These are phyloP conservation scores for Paramecium octaurelia DNA, from an alignment of 73 alveolate species.

Conservation along the genomic window DNA sequence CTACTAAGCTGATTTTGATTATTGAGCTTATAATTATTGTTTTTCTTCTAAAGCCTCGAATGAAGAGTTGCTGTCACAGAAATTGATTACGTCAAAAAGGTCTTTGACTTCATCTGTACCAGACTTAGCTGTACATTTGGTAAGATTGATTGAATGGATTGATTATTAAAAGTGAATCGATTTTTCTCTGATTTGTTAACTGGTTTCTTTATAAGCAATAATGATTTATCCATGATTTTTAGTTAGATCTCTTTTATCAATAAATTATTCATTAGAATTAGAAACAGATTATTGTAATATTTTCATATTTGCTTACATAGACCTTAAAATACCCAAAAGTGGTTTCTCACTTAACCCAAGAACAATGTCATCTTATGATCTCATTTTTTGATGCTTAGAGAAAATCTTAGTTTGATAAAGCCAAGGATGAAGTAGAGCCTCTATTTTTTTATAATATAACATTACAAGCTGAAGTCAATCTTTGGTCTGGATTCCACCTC, in stretches of 20 bases:
- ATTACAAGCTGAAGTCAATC: neutral
- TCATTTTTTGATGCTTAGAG: neutral
- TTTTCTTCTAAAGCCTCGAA: neutral
- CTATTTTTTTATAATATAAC: neutral
- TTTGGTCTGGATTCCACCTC: neutral
- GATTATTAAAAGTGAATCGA: conserved; percentile 23
- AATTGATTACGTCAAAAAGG: conserved; percentile 14
- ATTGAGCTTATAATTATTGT: neutral
- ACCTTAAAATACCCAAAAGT: neutral
- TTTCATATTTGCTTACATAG: conserved; percentile 13
- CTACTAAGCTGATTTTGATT: neutral
- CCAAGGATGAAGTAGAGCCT: conserved; percentile 16
- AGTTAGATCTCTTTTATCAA: neutral
- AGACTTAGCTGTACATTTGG: neutral
- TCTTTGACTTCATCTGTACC: neutral
- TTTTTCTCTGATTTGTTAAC: neutral
- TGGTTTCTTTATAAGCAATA: conserved; percentile 7
- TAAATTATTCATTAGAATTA: neutral
- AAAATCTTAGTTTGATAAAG: neutral
- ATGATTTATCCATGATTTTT: neutral
- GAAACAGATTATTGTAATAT: neutral
- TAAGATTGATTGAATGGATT: neutral
- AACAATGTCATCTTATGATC: neutral
- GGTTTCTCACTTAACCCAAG: neutral
- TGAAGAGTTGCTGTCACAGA: conserved; percentile 19